Evolutionary conservation across 495 filamentous ascomycete species (phyloP).

Genomic region (Tuber calosporum): DNA sequence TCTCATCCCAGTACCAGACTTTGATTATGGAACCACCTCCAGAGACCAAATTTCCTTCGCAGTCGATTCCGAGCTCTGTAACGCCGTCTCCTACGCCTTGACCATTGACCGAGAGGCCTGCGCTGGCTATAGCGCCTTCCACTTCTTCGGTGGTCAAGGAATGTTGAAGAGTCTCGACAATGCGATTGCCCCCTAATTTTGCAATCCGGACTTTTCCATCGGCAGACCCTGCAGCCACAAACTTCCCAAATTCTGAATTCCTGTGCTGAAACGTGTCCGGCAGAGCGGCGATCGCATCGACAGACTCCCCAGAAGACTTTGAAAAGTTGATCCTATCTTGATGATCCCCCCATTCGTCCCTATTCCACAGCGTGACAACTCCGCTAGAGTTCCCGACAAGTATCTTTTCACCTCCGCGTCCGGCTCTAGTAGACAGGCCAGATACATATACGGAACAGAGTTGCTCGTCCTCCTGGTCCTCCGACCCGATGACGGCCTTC

Average conservation of each 20-base stretch:
- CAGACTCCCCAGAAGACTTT: conserved; percentile 33
- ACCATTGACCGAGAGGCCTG: not conserved
- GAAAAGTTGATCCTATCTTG: conserved; percentile 71
- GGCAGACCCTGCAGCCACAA: conserved; percentile 31
- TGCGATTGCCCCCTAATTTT: conserved; percentile 34
- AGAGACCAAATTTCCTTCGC: conserved; percentile 31
- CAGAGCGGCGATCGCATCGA: conserved; percentile 32
- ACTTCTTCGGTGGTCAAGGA: conserved; percentile 31
- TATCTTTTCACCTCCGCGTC: conserved; percentile 65
- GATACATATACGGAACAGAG: conserved; percentile 68
- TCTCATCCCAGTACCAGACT: conserved; percentile 28
- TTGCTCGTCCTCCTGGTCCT: conserved; percentile 90
- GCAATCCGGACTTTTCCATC: conserved; percentile 38
- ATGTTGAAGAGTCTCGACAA: conserved; percentile 34
- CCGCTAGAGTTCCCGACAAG: conserved; percentile 72
- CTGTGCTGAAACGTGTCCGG: conserved; percentile 25
- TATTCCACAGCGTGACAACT: conserved; percentile 85
- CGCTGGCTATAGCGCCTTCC: not conserved
- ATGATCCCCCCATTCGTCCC: conserved; percentile 87
- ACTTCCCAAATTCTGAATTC: conserved; percentile 18
- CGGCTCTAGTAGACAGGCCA: conserved; percentile 53
- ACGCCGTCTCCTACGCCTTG: conserved; percentile 28
- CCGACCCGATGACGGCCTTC: conserved; percentile 74
- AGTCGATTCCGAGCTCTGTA: conserved; percentile 34
- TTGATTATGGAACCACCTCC: conserved; percentile 30